These are phyloP conservation scores for Flaveria linearis DNA, from an alignment of 129 eudicot genomes.

Conservation along the genomic window DNA sequence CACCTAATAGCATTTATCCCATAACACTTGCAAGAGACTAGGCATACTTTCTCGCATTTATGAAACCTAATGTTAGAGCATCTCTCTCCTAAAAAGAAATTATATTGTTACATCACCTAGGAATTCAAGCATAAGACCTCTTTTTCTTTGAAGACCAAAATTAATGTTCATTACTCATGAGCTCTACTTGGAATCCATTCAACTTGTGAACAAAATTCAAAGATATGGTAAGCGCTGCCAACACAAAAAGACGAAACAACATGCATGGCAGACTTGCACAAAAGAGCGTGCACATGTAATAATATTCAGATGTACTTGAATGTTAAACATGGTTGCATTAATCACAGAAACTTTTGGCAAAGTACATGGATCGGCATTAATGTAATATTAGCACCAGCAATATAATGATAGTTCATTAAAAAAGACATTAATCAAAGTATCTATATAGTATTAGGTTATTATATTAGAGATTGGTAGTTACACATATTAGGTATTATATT, in stretches of 20 bases:
- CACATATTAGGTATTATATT: neutral
- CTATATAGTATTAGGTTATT: neutral
- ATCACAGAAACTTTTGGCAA: neutral
- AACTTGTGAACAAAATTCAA: too few relatives aligned
- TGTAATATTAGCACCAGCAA: neutral
- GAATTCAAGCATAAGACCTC: too few relatives aligned
- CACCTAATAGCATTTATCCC: neutral
- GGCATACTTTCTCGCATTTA: neutral
- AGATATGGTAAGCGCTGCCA: too few relatives aligned
- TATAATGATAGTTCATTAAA: neutral
- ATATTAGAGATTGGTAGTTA: neutral
- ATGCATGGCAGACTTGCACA: neutral
- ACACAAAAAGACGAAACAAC: too few relatives aligned
- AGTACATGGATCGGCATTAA: neutral
- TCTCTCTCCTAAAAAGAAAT: neutral
- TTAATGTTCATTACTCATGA: too few relatives aligned
- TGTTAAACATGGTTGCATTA: neutral
- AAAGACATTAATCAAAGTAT: neutral
- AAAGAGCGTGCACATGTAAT: too few relatives aligned
- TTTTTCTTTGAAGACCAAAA: too few relatives aligned
- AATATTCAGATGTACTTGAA: neutral
- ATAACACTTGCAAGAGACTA: neutral
- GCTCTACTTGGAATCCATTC: too few relatives aligned
- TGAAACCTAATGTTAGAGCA: too few relatives aligned
- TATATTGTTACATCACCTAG: too few relatives aligned